A percentile compares a stretch with the other conserved stretches of the same genome.
phyloP scores from a whole-genome alignment of 2,329 filamentous ascomycete species.

The Clonostachys solani region DNA sequence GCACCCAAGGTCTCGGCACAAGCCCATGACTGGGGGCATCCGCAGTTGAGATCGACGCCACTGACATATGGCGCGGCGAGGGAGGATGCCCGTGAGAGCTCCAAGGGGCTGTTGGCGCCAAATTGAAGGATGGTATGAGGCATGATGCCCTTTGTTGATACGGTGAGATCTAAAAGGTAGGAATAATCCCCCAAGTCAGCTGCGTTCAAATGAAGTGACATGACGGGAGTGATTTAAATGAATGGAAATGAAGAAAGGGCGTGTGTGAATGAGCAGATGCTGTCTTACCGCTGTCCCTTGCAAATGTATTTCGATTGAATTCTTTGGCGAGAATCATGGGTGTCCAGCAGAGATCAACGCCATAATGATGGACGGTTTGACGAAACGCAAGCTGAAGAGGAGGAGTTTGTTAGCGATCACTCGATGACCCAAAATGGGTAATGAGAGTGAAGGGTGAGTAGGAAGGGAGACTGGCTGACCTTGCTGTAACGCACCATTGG shows the following conservation, averaged over 20 bases:
- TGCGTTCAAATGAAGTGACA: neutral
- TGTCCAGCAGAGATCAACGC: slow-evolving; percentile 64
- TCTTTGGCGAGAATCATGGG: slow-evolving; percentile 70
- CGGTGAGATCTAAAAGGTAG: slow-evolving; percentile 48
- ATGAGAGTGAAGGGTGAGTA: too few species aligned
- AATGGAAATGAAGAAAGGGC: neutral
- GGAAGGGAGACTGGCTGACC: slow-evolving; percentile 17
- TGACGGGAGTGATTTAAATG: too few species aligned
- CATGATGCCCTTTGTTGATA: slow-evolving; percentile 46
- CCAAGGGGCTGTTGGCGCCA: slow-evolving; percentile 55
- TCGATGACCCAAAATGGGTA: neutral
- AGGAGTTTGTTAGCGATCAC: slow-evolving; percentile 9
- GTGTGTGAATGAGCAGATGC: neutral
- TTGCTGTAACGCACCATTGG: slow-evolving; percentile 69
- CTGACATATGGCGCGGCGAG: slow-evolving; percentile 58
- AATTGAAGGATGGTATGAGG: slow-evolving; percentile 65
- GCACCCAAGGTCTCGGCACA: slow-evolving; percentile 65
- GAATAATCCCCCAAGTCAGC: neutral
- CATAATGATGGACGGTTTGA: slow-evolving; percentile 60
- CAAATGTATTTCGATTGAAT: slow-evolving; percentile 57
- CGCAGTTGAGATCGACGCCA: slow-evolving; percentile 69
- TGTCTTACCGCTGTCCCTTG: slow-evolving; percentile 52
- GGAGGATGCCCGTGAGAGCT: slow-evolving; percentile 58
- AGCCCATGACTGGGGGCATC: slow-evolving; percentile 70
- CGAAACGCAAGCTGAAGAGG: slow-evolving; percentile 58